Evolutionary conservation across 805 yeast genomes (phyloP), one percentile per base, ranked within the genome.

Genomic region (Candida wancherniae): DNA sequence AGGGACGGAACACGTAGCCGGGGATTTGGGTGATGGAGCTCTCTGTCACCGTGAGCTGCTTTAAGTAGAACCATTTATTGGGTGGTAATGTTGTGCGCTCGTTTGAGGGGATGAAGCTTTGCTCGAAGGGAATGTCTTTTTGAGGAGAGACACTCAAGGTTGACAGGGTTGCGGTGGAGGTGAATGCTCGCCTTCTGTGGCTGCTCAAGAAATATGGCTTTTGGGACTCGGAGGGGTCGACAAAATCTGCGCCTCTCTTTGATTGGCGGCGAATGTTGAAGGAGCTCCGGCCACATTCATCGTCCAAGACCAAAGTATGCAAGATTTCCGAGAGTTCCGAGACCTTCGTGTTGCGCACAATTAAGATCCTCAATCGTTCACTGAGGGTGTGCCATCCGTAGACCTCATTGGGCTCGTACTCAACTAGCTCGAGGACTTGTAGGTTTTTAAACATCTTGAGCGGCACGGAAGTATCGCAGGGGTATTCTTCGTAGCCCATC

Each of bases 381-480:
- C 80, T 63, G 19, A 78, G 47, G 10, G 55, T 45, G 45, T 77
- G 67, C 85, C 85, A 78, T 2, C 85, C 85, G 51, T 63, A 77
- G 7, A 79, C 61, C 39, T 77, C 81, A 38, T 76, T 74, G 12
- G 82, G 80, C 39, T 76, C 82, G 36, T 75, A 60, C 35, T 76
- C 81, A 16, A 63, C 61, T 3, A 79, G 52, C 47, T 78, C 85
- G 26, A 78, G 56, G 13, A 78, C 81, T 28, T 77, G 73, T 28
- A 78, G 55, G 47, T 76, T 79, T 39, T 75, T 77, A 52, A 78
- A 79, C 52, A 74, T 63, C 22, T 58, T 58, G n/a, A 79, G 50
- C 3, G 85, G 84, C 6, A 80, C 78, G 4, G 80, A 69, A 3
- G 84, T 76, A 46, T 79, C 85, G 50, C 80, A 77, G 0, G 84